Conservation (phyloP, 352 stramenopile genomes). For the Phytophthora capsici region DNA sequence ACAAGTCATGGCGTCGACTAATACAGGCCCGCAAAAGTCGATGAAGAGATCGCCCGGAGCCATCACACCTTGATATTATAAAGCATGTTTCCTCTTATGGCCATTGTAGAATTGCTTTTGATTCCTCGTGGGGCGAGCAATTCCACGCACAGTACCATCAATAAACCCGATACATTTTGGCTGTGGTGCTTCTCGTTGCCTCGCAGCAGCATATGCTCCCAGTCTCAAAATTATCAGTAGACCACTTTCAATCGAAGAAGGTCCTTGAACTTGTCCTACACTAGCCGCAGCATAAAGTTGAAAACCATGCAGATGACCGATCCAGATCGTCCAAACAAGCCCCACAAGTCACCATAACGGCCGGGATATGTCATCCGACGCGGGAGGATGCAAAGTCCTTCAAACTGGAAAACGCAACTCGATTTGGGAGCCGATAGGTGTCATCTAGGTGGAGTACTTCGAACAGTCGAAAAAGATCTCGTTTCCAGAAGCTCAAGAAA, state of each 20-base stretch:
- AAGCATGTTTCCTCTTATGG: constrained; percentile 3
- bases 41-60: no score
- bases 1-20: no score
- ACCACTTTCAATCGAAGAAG: not conserved
- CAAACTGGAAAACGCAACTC: not conserved
- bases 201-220: not conserved
- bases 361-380: constrained; percentile 14
- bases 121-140: constrained; percentile 7
- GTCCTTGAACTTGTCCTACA: constrained; percentile 4
- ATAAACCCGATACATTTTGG: constrained; percentile 9
- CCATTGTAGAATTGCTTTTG: constrained; percentile 7
- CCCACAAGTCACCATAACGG: constrained; percentile 6
- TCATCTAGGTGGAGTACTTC: not conserved
- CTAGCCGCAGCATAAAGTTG: constrained; percentile 2
- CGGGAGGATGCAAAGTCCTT: constrained; percentile 1
- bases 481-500: not conserved
- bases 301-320: constrained; percentile 5
- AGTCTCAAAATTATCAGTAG: no score
- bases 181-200: not conserved
- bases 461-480: not conserved
- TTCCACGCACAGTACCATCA: constrained; percentile 3
- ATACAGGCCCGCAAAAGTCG: no score
- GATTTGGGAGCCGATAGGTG: not conserved
- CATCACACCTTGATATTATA: no score
- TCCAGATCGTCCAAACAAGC: constrained; percentile 1